Evolutionary conservation across 129 eudicot genomes (phyloP).

Genomic region (Arctium lappa): DNA sequence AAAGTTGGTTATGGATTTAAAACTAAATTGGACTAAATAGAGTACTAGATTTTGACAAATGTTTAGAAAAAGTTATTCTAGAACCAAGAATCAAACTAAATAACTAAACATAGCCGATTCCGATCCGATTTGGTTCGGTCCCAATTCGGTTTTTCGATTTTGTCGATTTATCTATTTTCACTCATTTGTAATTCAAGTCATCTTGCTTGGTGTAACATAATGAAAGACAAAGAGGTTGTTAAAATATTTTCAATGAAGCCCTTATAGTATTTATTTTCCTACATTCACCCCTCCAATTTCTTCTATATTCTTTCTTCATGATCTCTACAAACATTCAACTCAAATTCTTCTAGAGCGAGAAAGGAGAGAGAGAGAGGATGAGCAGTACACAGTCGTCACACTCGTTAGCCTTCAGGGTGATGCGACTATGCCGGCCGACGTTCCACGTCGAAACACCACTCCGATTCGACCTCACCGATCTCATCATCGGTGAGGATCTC

Average conservation of each 20-base stretch:
- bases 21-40: too few relatives aligned
- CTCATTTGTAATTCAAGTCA: too few relatives aligned
- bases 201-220: neutral
- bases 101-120: too few relatives aligned
- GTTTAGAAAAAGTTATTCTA: too few relatives aligned
- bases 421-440: constrained; percentile 92
- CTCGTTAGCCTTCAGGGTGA: constrained; percentile 93
- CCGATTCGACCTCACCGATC: constrained; percentile 81
- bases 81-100: neutral
- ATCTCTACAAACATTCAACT: constrained; percentile 15
- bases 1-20: too few relatives aligned
- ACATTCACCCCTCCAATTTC: neutral
- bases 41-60: too few relatives aligned
- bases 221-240: neutral
- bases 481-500: constrained; percentile 77
- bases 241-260: neutral
- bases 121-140: neutral
- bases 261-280: neutral
- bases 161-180: too few relatives aligned
- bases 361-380: constrained; percentile 21
- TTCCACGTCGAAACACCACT: constrained; percentile 76
- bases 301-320: neutral
- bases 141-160: neutral
- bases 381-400: constrained; percentile 50
- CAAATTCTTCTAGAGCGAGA: neutral